phyloP scores from a whole-genome alignment of 176 grass and related monocot genomes.

The Thinopyrum elongatum region DNA sequence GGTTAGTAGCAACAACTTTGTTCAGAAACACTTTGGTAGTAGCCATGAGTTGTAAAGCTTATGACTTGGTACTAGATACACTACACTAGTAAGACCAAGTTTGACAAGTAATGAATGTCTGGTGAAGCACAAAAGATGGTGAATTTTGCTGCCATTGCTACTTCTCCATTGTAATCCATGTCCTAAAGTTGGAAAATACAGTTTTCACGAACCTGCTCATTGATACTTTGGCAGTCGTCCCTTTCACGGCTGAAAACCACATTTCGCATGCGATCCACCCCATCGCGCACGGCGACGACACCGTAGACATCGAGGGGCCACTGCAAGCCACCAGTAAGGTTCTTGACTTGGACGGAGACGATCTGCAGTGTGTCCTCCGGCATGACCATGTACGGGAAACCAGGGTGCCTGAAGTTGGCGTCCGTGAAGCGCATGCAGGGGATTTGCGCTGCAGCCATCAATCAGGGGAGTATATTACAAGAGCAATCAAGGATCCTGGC shows the following conservation, averaged over 20 bases:
- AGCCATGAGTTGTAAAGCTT: background rate
- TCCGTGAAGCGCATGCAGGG: slow-evolving; percentile 4
- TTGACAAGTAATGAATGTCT: background rate
- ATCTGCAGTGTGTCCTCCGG: background rate
- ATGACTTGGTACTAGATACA: no score
- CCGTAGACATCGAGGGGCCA: background rate
- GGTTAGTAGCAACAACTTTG: background rate
- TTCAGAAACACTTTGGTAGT: background rate
- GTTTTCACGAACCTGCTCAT: background rate
- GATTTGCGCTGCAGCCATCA: background rate
- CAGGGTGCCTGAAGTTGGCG: background rate
- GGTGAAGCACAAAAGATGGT: background rate
- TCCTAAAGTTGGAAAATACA: background rate
- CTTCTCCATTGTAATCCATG: background rate
- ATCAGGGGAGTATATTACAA: no score
- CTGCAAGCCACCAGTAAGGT: background rate
- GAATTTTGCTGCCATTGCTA: background rate
- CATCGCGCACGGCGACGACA: background rate
- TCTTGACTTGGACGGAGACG: background rate
- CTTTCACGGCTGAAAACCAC: background rate
- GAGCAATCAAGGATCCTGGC: background rate
- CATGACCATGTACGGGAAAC: no score
- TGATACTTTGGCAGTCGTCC: background rate
- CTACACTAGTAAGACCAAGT: no score
- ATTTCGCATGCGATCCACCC: background rate